Evolutionary conservation across 805 yeast species (phyloP), one percentile per base, ranked within the genome.

Genomic region (Starmerella davenportii): DNA sequence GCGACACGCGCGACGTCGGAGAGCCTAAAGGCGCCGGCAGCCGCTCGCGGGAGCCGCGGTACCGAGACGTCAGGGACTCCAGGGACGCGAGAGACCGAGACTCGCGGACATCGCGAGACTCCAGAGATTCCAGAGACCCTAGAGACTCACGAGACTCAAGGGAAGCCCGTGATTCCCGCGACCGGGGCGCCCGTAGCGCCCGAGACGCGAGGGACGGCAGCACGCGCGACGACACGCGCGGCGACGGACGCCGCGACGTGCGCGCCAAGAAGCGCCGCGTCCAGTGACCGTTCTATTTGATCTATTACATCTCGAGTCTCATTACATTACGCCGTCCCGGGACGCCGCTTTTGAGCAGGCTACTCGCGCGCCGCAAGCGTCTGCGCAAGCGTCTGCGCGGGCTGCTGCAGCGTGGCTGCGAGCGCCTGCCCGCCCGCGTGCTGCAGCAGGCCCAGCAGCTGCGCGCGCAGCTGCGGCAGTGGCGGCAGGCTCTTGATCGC

Each of bases 381-480:
- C 16, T 17, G 11, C 4, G 80, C 80, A 49, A 85, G 68, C 41
- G 63, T 60, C 46, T 72, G 72, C 14, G 79, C 60, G n/a, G 80
- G 64, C 16, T 77, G 56, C 59, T 78, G 76, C 53, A 87, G 67
- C 15, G 94, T 80, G 60, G 70, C 71, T 11, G 79, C 92, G 54
- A 87, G 67, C 9, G 93, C 93, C 34, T 81, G 85, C 53, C 95
- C 96, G 41, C 93, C 80, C 46, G 80, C 65, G 40, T 78, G 61
- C n/a, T 85, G 75, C 53, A 87, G 70, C 40, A 81, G 64, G 9
- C 93, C 93, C 11, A 78, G 76, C 49, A 90, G 69, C 66, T 85
- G 79, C 8, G 79, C 72, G 41, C 80, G 90, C 48, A 87, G 62
- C 48, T 75, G 74, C 33, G 69, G 72, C 53, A 75, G 64, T 4